Evolutionary conservation across 306 rosid genomes (phyloP).

Genomic region (Calophaca sinica): DNA sequence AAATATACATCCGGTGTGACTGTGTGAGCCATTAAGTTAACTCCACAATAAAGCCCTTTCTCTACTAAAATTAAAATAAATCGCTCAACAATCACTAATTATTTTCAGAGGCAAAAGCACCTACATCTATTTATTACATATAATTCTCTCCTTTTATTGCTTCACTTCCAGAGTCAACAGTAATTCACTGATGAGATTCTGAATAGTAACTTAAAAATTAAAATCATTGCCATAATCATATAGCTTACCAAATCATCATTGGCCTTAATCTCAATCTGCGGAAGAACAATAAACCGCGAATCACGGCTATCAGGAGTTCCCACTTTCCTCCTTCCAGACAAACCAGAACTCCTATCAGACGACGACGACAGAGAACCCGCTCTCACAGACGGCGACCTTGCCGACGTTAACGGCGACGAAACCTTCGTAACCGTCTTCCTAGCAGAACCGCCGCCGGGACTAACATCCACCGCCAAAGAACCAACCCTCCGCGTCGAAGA

Average conservation of each 20-base stretch:
- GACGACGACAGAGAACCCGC: slow-evolving; percentile 66
- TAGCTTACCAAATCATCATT: slow-evolving; percentile 88
- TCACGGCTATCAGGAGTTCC: slow-evolving; percentile 75
- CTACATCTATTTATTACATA: background rate
- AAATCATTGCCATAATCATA: background rate
- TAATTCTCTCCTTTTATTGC: background rate
- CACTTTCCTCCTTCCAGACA: slow-evolving; percentile 71
- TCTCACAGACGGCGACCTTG: slow-evolving; percentile 65
- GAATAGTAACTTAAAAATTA: background rate
- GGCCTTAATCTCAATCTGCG: slow-evolving; percentile 90
- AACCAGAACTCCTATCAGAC: slow-evolving; percentile 64
- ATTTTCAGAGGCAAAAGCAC: slow-evolving; percentile 20
- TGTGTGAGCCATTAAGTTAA: too few relatives aligned
- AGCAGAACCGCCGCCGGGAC: slow-evolving; percentile 60
- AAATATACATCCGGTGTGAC: too few relatives aligned
- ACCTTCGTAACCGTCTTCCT: slow-evolving; percentile 70
- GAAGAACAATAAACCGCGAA: slow-evolving; percentile 80
- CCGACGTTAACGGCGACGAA: slow-evolving; percentile 58
- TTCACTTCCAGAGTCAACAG: slow-evolving; percentile 15
- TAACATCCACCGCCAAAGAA: slow-evolving; percentile 65
- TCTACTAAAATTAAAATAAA: slow-evolving; percentile 21
- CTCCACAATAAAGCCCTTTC: too few relatives aligned
- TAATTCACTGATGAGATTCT: slow-evolving; percentile 21
- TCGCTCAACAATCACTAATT: slow-evolving; percentile 9
- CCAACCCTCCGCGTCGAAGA: slow-evolving; percentile 54